Evolutionary conservation across 768 basidiomycete species (phyloP), one percentile per base, ranked within the genome.

Genomic region (Fistulinella prunicolor): DNA sequence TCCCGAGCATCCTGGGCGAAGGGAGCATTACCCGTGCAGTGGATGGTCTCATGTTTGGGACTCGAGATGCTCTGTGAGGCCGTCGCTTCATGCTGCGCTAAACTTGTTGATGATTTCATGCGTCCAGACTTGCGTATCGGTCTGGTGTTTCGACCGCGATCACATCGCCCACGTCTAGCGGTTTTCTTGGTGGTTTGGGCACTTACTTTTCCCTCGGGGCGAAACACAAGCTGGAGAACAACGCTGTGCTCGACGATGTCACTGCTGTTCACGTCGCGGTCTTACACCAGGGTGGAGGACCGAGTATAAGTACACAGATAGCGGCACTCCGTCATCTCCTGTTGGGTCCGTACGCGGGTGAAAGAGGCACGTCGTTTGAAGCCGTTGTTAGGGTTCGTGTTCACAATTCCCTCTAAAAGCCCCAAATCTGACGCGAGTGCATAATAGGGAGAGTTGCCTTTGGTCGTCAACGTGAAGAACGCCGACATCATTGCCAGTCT

Each of bases 401-500:
- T 32, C 10, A 4, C 21, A 2, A 13, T 14, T 34, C 1, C 16
- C n/a, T n/a, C n/a, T 1, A 13, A 17, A 2, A 34, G 6, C 20
- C 42, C 44, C 16, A 23, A 57, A 46, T 56, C 54, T 57, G 24
- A 54, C 22, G 13, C 6, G 21, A 22, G 22, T 12, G 40, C 21
- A 40, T 24, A 6, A 19, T 46, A 85, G 76, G 85, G 86, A 12
- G 51, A 68, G 17, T 61, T 84, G 0, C 80, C 85, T 0, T 69
- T 94, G 16, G 86, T 90, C 2, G 64, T 91, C 17, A 68, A 77
- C 2, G 83, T 81, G 13, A 73, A 84, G 48, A 86, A 76, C 56
- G 87, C 86, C 9, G 90, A 93, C 62, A 73, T 84, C 43, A 92
- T 93, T 61, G 80, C 86, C 0, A 77, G 81, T 0, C 66, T 93